Evolutionary conservation across 2,329 filamentous ascomycete species (phyloP), one percentile per base, ranked within the genome.

Genomic region (Tolypocladium album): DNA sequence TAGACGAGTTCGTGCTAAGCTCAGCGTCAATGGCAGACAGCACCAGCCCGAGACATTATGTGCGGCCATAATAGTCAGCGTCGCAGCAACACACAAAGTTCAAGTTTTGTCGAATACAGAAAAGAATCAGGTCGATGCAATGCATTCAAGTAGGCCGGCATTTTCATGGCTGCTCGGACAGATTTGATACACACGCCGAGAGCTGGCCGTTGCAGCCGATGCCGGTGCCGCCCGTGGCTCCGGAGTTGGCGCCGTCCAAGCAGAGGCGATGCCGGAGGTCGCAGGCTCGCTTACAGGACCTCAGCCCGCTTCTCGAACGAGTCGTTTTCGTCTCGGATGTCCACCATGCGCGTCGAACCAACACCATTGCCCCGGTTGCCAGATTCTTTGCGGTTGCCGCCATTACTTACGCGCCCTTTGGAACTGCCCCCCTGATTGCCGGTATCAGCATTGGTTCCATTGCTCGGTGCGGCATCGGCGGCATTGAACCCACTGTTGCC

Each of bases 201-300:
- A 84, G 76, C 72, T 88, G 85, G 5, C 72, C 67, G 62, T 79
- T 75, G 74, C 85, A 88, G 60, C 85, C 63, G 36, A 80, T 71
- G 4, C 71, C 74, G 61, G 76, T 69, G 47, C 75, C 76, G 4
- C 68, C 64, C 17, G 75, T 65, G 57, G 71, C 61, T 24, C 83
- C 81, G 15, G 72, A 66, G 70, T 87, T 87, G 60, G 80, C 81
- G 36, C 79, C 79, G 63, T 84, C 73, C 15, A 80, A 75, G 67
- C 86, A 88, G 4, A 70, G 72, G 66, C 86, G 87, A 74, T 84
- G 81, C 74, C 88, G 83, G 61, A 86, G 79, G 62, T 84, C 79
- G 68, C 86, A 88, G 42, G 83, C 80, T 55, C 86, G 78, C 71
- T 86, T 86, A 79, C 47, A 81, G 72, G 24, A 86, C 86, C 12